Percentiles rank a stretch among this genome's conserved stretches.
These are phyloP conservation scores for Ceratocystis diversiconidia DNA, from an alignment of 2,329 filamentous ascomycete genomes.

Conservation along the genomic window DNA sequence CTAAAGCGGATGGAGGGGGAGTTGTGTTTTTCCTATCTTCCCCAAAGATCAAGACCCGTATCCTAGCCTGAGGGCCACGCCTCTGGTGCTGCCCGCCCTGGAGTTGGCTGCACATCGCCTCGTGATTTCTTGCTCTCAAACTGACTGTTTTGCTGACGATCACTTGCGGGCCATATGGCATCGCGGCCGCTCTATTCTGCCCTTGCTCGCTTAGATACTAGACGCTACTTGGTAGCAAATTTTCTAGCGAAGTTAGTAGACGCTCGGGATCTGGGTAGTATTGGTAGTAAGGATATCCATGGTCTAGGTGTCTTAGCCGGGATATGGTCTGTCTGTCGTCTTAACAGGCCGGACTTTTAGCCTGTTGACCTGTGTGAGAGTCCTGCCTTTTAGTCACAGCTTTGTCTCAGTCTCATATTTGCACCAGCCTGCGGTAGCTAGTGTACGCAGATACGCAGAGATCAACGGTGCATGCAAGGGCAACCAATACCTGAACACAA, in stretches of 20 bases:
- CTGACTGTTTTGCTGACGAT: background rate
- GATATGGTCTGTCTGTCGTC: background rate
- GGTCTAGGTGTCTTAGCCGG: background rate
- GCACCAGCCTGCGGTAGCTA: background rate
- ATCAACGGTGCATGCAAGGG: too few species aligned
- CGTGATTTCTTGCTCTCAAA: background rate
- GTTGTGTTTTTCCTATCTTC: background rate
- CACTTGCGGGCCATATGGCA: background rate
- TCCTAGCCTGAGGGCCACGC: background rate
- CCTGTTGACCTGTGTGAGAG: background rate
- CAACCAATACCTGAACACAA: too few species aligned
- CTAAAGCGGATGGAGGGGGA: background rate
- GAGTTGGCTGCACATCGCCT: background rate
- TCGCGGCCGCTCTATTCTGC: background rate
- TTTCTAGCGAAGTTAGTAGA: background rate
- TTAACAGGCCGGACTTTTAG: background rate
- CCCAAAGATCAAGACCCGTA: background rate
- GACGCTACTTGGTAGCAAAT: background rate
- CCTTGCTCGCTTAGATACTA: slow-evolving; percentile 2
- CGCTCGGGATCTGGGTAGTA: background rate
- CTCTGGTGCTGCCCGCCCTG: background rate
- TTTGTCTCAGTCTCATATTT: background rate
- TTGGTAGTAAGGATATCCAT: background rate
- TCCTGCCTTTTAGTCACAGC: background rate
- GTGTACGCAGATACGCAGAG: too few species aligned